phyloP scores from a whole-genome alignment of 139 green algal species.

The Diplosphaera chodatii region DNA sequence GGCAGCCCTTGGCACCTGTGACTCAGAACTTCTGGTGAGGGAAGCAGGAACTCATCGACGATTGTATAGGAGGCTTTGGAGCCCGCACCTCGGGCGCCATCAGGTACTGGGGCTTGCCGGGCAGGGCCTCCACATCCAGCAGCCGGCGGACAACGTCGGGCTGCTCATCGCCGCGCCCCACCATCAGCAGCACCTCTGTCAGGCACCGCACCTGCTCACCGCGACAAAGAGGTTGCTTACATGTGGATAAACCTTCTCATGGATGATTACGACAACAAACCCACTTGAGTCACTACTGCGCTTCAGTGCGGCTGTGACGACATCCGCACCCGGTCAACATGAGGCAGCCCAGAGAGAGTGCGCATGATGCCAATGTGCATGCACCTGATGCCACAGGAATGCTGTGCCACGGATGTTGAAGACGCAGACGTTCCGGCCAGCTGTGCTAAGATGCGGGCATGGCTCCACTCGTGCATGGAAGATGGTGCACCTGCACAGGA shows the following conservation, averaged over 20 bases:
- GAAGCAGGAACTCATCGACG: too few relatives aligned
- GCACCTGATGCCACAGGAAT: slow-evolving; percentile 91
- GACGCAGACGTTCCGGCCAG: slow-evolving; percentile 36
- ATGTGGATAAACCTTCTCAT: too few relatives aligned
- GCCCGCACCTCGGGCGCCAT: slow-evolving; percentile 64
- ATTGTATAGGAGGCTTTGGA: too few relatives aligned
- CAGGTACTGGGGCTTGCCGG: slow-evolving; percentile 79
- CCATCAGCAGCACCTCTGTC: slow-evolving; percentile 83
- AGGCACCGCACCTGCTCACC: slow-evolving; percentile 86
- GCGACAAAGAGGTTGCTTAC: too few relatives aligned
- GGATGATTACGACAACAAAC: too few relatives aligned
- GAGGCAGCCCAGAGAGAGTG: too few relatives aligned
- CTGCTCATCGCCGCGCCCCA: slow-evolving; percentile 71
- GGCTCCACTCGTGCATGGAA: slow-evolving; percentile 33
- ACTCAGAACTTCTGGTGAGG: too few relatives aligned
- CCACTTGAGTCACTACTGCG: background rate
- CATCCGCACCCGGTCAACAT: background rate
- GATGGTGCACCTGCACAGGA: slow-evolving; percentile 34
- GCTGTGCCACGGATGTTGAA: slow-evolving; percentile 49
- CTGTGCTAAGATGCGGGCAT: slow-evolving; percentile 12
- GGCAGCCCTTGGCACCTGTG: too few relatives aligned
- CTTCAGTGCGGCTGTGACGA: background rate
- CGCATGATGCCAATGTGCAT: background rate
- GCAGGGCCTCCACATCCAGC: slow-evolving; percentile 56
- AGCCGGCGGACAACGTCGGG: slow-evolving; percentile 62